Conservation (phyloP, 2,329 filamentous ascomycete species). For the Bertia moriformis region DNA sequence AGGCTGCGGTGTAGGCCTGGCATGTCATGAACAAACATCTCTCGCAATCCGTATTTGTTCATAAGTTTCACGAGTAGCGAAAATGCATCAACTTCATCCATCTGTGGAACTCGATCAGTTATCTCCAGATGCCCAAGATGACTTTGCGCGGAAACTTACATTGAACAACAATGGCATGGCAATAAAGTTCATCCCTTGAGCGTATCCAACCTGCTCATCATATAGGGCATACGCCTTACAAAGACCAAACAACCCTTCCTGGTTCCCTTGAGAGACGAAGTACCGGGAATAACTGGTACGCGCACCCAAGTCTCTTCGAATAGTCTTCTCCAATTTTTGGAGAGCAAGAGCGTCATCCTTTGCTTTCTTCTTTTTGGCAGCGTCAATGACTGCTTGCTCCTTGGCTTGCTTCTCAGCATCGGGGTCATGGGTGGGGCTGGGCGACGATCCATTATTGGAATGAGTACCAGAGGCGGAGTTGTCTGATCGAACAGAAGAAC, state of each 20-base stretch:
- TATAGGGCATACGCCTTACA: constrained; percentile 66
- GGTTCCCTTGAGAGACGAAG: constrained; percentile 52
- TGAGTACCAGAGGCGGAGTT: constrained; percentile 25
- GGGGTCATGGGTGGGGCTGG: constrained; percentile 30
- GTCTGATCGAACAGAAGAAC: constrained; percentile 50
- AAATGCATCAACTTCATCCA: constrained; percentile 67
- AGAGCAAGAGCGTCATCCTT: constrained; percentile 44
- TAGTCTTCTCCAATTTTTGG: constrained; percentile 56
- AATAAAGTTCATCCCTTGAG: constrained; percentile 67
- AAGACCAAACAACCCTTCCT: constrained; percentile 58
- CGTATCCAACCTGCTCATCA: constrained; percentile 62
- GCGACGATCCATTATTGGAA: constrained; percentile 21
- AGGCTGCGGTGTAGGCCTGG: constrained; percentile 57
- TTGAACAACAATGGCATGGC: constrained; percentile 64
- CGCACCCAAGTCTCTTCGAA: constrained; percentile 56
- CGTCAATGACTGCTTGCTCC: constrained; percentile 31
- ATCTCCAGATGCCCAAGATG: too few species aligned
- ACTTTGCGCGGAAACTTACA: too few species aligned
- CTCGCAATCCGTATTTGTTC: constrained; percentile 59
- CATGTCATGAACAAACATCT: constrained; percentile 63
- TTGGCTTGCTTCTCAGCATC: constrained; percentile 31
- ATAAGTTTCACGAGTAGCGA: constrained; percentile 58
- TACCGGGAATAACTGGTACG: constrained; percentile 65
- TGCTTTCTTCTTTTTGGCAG: constrained; percentile 42
- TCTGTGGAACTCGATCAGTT: constrained; percentile 20